phyloP scores from a whole-genome alignment of 305 asterid genomes.

The Vinca major region DNA sequence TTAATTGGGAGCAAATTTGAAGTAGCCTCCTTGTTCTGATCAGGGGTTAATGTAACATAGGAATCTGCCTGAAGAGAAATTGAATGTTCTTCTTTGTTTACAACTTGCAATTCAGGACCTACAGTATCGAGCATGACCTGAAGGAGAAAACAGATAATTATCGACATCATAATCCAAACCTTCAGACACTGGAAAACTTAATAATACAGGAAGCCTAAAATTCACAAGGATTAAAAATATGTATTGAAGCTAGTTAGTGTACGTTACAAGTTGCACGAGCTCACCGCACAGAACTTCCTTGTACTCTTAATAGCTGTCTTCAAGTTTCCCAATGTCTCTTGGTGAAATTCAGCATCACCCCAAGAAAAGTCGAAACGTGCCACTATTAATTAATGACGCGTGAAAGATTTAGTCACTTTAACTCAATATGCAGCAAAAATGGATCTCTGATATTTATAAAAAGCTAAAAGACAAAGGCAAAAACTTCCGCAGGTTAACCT shows the following conservation, averaged over 20 bases:
- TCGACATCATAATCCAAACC: not conserved
- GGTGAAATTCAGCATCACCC: constrained; percentile 72
- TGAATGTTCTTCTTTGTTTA: constrained; percentile 50
- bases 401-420: constrained; percentile 10
- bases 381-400: constrained; percentile 32
- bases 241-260: not conserved
- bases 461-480: not conserved
- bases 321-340: constrained; percentile 67
- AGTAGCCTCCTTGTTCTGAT: constrained; percentile 61
- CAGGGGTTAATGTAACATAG: constrained; percentile 49
- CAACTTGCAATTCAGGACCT: constrained; percentile 79
- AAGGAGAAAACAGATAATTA: constrained; percentile 11
- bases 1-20: constrained; percentile 65
- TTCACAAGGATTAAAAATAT: not conserved
- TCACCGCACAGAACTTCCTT: constrained; percentile 70
- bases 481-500: too few relatives aligned
- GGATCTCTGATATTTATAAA: not conserved
- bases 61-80: constrained; percentile 54
- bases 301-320: constrained; percentile 50
- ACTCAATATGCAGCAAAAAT: not conserved
- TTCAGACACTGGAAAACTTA: not conserved
- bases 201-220: not conserved
- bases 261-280: constrained; percentile 12
- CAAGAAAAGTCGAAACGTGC: constrained; percentile 86
- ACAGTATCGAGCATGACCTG: constrained; percentile 88